Percentiles rank a stretch among this genome's conserved stretches.
Conservation (phyloP, 805 yeast species). For the Schizosaccharomyces lindneri region DNA sequence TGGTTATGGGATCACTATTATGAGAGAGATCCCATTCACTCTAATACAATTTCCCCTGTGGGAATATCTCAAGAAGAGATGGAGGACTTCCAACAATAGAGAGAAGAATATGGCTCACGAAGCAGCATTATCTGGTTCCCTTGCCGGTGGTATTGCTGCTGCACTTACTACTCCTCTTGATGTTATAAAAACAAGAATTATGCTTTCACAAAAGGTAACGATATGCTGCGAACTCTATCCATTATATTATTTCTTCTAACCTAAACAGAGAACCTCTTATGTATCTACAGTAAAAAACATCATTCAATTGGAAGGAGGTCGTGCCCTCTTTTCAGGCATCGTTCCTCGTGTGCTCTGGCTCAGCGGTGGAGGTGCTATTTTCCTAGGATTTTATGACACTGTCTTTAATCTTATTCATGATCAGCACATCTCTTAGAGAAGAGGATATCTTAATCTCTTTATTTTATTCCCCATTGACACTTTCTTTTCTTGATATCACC, state of each 20-base stretch:
- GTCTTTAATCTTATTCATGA: constrained; percentile 5
- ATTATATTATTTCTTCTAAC: neutral
- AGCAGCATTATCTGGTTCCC: constrained; percentile 75
- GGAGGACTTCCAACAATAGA: constrained; percentile 22
- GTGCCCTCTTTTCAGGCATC: constrained; percentile 55
- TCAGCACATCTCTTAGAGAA: neutral
- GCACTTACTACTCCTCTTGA: constrained; percentile 87
- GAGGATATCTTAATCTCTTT: too few species aligned
- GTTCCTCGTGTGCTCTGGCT: constrained; percentile 97
- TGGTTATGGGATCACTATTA: constrained; percentile 79
- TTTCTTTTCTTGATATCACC: too few species aligned
- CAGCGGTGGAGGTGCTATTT: constrained; percentile 93
- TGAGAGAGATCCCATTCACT: constrained; percentile 93
- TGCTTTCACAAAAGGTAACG: constrained; percentile 30
- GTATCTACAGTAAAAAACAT: constrained; percentile 16
- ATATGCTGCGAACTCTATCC: neutral
- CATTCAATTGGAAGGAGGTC: constrained; percentile 44
- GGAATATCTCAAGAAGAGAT: constrained; percentile 45
- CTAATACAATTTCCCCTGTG: constrained; percentile 86
- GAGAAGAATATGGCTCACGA: constrained; percentile 33
- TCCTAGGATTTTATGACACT: constrained; percentile 77
- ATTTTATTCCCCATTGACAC: too few species aligned
- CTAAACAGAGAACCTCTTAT: neutral
- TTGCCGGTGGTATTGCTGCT: constrained; percentile 88
- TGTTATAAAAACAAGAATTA: constrained; percentile 76